Percentiles rank a stretch among this genome's conserved stretches.
Evolutionary conservation across 2,329 filamentous ascomycete species (phyloP).

Genomic region (Trichoderma afroharzianum): DNA sequence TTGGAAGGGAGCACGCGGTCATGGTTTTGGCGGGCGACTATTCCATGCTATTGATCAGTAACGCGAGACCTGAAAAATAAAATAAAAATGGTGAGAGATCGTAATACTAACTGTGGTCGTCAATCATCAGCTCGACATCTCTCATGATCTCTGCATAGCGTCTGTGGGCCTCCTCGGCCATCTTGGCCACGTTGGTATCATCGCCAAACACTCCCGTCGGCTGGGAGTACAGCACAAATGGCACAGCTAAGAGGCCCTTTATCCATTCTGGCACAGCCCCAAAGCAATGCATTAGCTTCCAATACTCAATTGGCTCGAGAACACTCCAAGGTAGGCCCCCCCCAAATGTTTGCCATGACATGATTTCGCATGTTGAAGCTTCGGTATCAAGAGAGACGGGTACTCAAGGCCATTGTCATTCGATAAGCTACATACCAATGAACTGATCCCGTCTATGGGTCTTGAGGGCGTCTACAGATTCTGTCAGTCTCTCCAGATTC

Average conservation of each 20-base stretch:
- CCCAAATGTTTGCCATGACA: background rate
- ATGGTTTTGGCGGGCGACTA: conserved; percentile 68
- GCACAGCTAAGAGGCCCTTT: conserved; percentile 88
- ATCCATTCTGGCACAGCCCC: conserved; percentile 70
- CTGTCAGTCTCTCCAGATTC: conserved; percentile 15
- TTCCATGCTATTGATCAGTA: conserved; percentile 1
- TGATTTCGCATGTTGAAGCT: background rate
- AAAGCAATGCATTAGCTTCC: background rate
- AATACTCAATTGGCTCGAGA: background rate
- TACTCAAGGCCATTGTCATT: background rate
- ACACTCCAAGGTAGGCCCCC: background rate
- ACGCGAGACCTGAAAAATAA: background rate
- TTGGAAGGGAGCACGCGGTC: conserved; percentile 73
- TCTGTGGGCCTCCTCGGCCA: conserved; percentile 76
- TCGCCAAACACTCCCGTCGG: conserved; percentile 82
- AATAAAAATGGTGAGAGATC: background rate
- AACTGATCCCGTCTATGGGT: conserved; percentile 90
- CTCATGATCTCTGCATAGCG: conserved; percentile 94
- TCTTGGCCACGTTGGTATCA: conserved; percentile 61
- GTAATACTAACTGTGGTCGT: conserved; percentile 71
- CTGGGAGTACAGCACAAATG: conserved; percentile 94
- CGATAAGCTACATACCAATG: conserved; percentile 52
- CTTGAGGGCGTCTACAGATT: conserved; percentile 58
- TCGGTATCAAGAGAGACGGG: background rate
- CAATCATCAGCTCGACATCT: conserved; percentile 87